Conservation (phyloP, 345 rosid genomes). For the Salix purpurea region DNA sequence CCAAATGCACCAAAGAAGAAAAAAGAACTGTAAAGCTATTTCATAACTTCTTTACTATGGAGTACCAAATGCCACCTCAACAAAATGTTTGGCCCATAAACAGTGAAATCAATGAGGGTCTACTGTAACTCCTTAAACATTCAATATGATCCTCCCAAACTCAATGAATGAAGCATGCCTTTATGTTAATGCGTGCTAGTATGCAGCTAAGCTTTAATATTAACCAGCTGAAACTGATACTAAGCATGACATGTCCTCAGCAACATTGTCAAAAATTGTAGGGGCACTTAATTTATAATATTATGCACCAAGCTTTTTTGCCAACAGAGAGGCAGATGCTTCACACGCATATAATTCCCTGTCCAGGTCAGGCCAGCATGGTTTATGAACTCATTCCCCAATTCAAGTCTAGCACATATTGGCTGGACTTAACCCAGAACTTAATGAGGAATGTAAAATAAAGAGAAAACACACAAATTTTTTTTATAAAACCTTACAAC, state of each 20-base stretch:
- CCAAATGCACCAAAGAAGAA: not conserved
- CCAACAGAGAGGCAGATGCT: not conserved
- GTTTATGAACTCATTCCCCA: not conserved
- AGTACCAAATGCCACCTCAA: not conserved
- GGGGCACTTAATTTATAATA: not conserved
- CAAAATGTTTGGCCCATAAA: not conserved
- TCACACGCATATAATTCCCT: not conserved
- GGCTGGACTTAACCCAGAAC: not conserved
- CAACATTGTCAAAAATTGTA: not conserved
- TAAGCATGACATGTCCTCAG: not conserved
- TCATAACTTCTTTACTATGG: not conserved
- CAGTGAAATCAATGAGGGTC: not conserved
- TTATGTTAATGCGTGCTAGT: not conserved
- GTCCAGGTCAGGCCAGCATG: not conserved
- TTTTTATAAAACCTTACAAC: not conserved
- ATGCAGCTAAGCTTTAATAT: not conserved
- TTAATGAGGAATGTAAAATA: not conserved
- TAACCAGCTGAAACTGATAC: not conserved
- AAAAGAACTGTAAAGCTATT: not conserved
- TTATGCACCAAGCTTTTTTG: not conserved
- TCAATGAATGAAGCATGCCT: not conserved
- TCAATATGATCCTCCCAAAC: not conserved
- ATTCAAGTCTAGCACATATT: not conserved
- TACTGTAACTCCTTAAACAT: not conserved
- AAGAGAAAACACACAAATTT: not conserved